Percentiles rank a stretch among this genome's conserved stretches.
Conservation (phyloP, 768 basidiomycete genomes). For the Trametes elegans region DNA sequence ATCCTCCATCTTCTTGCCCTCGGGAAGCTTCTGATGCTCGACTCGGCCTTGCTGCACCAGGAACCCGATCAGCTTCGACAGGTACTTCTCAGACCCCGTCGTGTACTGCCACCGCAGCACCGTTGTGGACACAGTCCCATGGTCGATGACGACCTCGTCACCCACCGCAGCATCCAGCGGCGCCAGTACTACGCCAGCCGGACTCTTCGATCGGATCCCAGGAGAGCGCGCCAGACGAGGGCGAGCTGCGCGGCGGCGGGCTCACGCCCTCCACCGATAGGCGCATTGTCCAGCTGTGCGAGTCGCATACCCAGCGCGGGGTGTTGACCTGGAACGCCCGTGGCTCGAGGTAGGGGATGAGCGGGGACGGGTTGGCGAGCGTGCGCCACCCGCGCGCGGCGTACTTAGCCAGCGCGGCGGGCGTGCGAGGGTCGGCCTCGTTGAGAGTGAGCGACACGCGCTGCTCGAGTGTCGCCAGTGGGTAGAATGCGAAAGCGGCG, state of each 20-base stretch:
- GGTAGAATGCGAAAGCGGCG: conserved; percentile 42
- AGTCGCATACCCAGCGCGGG: conserved; percentile 21
- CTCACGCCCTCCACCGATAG: conserved; percentile 12
- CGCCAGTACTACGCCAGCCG: not conserved
- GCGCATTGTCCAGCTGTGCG: conserved; percentile 19
- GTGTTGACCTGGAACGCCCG: not conserved
- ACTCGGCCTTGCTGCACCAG: not conserved
- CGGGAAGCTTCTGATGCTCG: not conserved
- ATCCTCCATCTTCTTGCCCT: not conserved
- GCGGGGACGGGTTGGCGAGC: conserved; percentile 11
- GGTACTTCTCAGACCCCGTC: not conserved
- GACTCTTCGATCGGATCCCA: conserved; percentile 21
- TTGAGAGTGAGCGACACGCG: conserved; percentile 26
- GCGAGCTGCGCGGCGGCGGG: not conserved
- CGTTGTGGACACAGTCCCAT: not conserved
- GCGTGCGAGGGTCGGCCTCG: conserved; percentile 22
- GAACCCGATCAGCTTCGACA: not conserved
- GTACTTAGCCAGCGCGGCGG: not conserved
- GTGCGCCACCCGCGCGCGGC: conserved; percentile 37
- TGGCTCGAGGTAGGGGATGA: not conserved
- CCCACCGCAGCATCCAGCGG: too few species aligned
- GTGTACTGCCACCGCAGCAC: conserved; percentile 5
- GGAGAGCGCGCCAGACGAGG: not conserved
- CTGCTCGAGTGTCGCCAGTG: conserved; percentile 39
- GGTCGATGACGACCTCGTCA: not conserved